Conservation (phyloP, 805 yeast genomes). For the Starmerella sp. region DNA sequence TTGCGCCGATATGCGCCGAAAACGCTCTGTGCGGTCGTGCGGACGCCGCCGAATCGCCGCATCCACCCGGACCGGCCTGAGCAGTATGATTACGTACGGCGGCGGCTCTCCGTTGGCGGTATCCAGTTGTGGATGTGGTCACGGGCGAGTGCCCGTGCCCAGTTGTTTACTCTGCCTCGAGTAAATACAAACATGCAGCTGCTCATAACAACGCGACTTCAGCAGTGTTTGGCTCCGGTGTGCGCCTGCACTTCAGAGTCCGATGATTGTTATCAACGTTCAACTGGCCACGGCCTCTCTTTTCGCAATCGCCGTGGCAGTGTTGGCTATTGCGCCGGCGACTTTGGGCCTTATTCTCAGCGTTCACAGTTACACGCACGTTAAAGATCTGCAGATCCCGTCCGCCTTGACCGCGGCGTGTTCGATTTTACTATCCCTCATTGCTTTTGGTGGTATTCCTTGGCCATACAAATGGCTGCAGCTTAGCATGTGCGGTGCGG, state of each 20-base stretch:
- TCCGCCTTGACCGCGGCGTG: slow-evolving; percentile 12
- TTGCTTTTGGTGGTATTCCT: slow-evolving; percentile 4
- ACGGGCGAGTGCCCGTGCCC: background rate
- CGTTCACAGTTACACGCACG: slow-evolving; percentile 3
- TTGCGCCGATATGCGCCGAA: background rate
- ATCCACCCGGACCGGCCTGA: background rate
- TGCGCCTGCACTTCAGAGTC: background rate
- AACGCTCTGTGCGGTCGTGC: background rate
- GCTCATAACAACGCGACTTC: background rate
- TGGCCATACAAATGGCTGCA: slow-evolving; percentile 11
- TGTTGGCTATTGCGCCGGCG: slow-evolving; percentile 7
- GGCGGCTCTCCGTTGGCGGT: background rate
- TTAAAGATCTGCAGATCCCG: slow-evolving; percentile 9
- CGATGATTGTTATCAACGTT: slow-evolving; percentile 22
- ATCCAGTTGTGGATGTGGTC: background rate
- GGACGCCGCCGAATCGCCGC: background rate
- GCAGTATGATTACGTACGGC: background rate
- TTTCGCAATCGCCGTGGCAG: slow-evolving; percentile 14
- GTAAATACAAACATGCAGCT: background rate
- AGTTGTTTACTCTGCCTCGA: background rate
- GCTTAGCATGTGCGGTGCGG: background rate
- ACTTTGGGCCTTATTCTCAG: slow-evolving; percentile 15
- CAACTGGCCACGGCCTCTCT: slow-evolving; percentile 24
- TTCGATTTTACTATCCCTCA: background rate
- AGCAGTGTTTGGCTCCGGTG: background rate